These are phyloP conservation scores for Pyricularia sp. DNA, from an alignment of 2,329 filamentous ascomycete genomes.

Conservation along the genomic window DNA sequence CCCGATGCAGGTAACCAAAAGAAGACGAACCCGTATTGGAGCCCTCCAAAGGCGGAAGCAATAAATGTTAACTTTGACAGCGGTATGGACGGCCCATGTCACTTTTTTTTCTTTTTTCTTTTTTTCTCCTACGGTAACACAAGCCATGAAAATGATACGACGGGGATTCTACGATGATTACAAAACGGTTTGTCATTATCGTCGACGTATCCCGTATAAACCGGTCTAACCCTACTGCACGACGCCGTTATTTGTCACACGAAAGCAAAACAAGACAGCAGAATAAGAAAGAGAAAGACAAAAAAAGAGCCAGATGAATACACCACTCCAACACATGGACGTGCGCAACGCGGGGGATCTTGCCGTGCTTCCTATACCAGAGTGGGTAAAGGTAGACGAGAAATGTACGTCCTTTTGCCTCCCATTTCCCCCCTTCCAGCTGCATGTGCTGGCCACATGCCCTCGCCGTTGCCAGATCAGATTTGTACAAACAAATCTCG, in stretches of 20 bases:
- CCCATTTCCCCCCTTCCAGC: background rate
- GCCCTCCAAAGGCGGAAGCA: background rate
- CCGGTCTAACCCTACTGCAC: background rate
- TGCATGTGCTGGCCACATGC: background rate
- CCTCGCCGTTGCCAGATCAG: too few relatives aligned
- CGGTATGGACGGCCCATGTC: background rate
- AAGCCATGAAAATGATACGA: background rate
- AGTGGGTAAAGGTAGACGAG: background rate
- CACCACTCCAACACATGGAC: background rate
- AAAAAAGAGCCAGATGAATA: background rate
- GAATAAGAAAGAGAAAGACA: background rate
- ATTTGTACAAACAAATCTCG: background rate
- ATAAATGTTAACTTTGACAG: background rate
- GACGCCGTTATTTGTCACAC: background rate
- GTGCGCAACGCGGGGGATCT: background rate
- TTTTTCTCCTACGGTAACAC: background rate
- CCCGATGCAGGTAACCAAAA: background rate
- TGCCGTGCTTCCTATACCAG: background rate
- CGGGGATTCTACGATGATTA: background rate
- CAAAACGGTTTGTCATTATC: background rate
- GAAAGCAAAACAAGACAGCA: background rate
- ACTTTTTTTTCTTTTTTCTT: background rate
- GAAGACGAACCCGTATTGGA: background rate
- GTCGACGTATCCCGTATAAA: background rate
- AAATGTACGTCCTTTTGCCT: background rate